These are phyloP conservation scores for Taxawa tesnikishii DNA, from an alignment of 2,329 filamentous ascomycete species.

Conservation along the genomic window DNA sequence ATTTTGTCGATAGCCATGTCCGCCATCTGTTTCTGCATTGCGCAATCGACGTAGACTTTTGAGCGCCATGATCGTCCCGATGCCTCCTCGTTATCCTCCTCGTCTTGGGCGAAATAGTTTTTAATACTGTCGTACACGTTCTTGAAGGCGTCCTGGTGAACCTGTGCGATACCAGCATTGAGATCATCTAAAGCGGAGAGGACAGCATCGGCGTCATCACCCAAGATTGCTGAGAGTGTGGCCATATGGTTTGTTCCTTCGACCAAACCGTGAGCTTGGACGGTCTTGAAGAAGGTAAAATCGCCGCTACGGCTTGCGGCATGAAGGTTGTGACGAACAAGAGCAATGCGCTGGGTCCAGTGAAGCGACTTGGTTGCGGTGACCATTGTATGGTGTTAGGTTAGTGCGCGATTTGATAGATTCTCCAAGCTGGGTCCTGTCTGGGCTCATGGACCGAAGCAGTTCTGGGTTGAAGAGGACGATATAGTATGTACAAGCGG, in stretches of 20 bases:
- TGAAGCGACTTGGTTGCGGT: constrained; percentile 22
- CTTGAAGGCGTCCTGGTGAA: constrained; percentile 35
- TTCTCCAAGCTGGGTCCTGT: background rate
- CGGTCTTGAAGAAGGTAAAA: constrained; percentile 33
- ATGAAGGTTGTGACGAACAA: constrained; percentile 33
- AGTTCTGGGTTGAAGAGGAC: too few species aligned
- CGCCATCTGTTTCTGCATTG: constrained; percentile 31
- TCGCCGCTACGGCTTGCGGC: constrained; percentile 29
- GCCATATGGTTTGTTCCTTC: constrained; percentile 34
- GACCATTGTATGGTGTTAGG: constrained; percentile 11
- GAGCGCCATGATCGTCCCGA: constrained; percentile 15
- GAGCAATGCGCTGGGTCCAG: constrained; percentile 33
- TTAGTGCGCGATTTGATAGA: background rate
- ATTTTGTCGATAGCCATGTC: constrained; percentile 35
- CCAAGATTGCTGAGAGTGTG: constrained; percentile 25
- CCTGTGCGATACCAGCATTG: constrained; percentile 32
- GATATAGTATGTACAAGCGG: background rate
- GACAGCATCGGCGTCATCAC: constrained; percentile 29
- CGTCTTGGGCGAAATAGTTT: constrained; percentile 13
- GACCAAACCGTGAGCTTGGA: constrained; percentile 30
- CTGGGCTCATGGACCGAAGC: too few species aligned
- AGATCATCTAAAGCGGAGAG: constrained; percentile 33
- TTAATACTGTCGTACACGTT: constrained; percentile 31
- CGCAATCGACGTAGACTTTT: constrained; percentile 30
- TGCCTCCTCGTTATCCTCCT: constrained; percentile 16